Conservation (phyloP, 352 stramenopile genomes). For the Aphanomyces euteiches region DNA sequence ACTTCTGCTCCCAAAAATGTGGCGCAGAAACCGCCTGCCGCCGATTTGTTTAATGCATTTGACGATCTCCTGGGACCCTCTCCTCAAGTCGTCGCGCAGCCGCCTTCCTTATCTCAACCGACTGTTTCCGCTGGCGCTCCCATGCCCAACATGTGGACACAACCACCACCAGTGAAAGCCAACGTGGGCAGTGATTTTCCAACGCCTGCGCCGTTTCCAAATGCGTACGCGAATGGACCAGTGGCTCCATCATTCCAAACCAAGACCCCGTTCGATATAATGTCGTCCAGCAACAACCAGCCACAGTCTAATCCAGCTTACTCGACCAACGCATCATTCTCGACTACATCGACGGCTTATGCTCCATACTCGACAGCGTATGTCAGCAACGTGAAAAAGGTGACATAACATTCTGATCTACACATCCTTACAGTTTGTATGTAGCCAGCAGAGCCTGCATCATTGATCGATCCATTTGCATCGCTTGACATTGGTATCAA, state of each 20-base stretch:
- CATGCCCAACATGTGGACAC: too few relatives aligned
- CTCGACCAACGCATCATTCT: background rate
- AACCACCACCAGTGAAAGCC: too few relatives aligned
- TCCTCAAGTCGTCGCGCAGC: background rate
- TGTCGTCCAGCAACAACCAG: background rate
- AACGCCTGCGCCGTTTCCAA: too few relatives aligned
- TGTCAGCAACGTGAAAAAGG: background rate
- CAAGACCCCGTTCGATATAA: background rate
- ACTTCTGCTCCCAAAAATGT: too few relatives aligned
- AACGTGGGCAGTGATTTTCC: too few relatives aligned
- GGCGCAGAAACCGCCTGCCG: too few relatives aligned
- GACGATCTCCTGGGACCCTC: constrained; percentile 1
- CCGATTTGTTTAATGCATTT: constrained; percentile 14
- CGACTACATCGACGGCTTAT: background rate
- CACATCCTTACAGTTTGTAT: too few relatives aligned
- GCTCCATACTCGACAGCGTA: background rate
- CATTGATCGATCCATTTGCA: constrained; percentile 25
- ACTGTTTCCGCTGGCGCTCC: background rate
- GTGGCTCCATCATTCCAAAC: constrained; percentile 13
- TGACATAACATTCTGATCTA: too few relatives aligned
- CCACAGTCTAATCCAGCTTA: background rate
- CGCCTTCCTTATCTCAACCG: background rate
- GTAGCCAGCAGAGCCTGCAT: background rate
- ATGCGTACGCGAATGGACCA: too few relatives aligned
- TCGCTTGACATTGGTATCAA: constrained; percentile 32